Percentiles rank a stretch among this genome's conserved stretches.
Evolutionary conservation across 1,139 yeast species (phyloP).

Genomic region (Taphrina betulina): DNA sequence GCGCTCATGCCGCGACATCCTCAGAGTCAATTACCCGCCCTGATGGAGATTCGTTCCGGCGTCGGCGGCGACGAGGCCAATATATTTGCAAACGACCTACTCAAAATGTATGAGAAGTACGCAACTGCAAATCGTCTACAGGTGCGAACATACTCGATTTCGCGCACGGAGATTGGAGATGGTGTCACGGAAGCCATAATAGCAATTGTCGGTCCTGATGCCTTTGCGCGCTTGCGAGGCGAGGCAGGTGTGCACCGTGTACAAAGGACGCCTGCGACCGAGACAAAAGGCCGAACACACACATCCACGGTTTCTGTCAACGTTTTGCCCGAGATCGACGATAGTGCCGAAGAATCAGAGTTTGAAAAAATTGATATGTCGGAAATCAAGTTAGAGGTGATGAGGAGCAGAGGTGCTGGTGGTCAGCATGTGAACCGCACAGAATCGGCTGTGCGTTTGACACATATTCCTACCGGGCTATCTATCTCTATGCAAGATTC

Average conservation of each 20-base stretch:
- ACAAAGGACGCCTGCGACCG: constrained; percentile 90
- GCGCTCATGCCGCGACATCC: constrained; percentile 73
- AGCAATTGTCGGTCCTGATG: constrained; percentile 69
- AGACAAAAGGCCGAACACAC: constrained; percentile 88
- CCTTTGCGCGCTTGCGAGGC: constrained; percentile 68
- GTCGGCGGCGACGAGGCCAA: constrained; percentile 96
- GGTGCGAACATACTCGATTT: constrained; percentile 54
- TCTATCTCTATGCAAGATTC: constrained; percentile 91
- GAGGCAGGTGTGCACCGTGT: constrained; percentile 98
- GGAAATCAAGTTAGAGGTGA: constrained; percentile 87
- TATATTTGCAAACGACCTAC: constrained; percentile 74
- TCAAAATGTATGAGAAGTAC: constrained; percentile 76
- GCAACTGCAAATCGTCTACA: constrained; percentile 70
- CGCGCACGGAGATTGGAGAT: constrained; percentile 49
- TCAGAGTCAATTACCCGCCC: constrained; percentile 72
- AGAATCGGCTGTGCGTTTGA: constrained; percentile 91
- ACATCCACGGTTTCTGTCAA: constrained; percentile 96
- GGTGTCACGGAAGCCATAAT: constrained; percentile 78
- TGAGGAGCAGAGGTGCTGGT: constrained; percentile 97
- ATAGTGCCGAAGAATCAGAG: constrained; percentile 50
- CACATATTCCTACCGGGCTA: constrained; percentile 89
- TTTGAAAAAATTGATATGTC: constrained; percentile 77
- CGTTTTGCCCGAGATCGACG: constrained; percentile 77
- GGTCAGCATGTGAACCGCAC: constrained; percentile 99
- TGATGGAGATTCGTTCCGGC: constrained; percentile 88